Base-by-base conservation (phyloP, 2,329 filamentous ascomycete genomes). In the Alternaria dauci region DNA sequence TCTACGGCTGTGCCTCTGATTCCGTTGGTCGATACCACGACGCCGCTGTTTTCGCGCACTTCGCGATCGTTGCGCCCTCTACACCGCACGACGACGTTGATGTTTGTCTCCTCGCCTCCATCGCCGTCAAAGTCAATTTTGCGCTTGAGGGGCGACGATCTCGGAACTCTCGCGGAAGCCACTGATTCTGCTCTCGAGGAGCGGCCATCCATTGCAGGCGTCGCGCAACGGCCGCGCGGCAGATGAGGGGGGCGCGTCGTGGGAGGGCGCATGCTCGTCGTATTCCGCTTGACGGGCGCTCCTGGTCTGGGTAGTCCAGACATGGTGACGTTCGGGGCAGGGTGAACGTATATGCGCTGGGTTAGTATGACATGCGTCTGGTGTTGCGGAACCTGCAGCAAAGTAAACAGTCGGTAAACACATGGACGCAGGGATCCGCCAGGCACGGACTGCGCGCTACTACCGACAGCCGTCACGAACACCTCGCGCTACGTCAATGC, bases 1-100 rank as follows among this genome's bases (percentile, higher is more conserved):
- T 96, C 91, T 26, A 99, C 88, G 39, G 85, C 87, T 73, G 91
- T 93, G 44, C 94, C 93, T 79, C 92, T 94, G 62, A 93, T 89
- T n/a, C 92, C 93, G 69, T 95, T 91, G 4, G 94, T 94, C 25
- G 86, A 89, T 9, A 99, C 88, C 1, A 98, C 94, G 2, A 98
- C 93, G 39, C 93, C 92, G 76, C 93, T 97, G 80, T 97, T 99
- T 79, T 99, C 95, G 70, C 89, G 87, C 54, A 97, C 89, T 81
- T 99, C 95, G 68, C 94, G 89, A 70, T 97, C 92, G 76, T 92
- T 98, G 65, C 95, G 90, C 5, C 94, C 95, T 69, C 95, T 88
- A 81, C 94, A 99, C 66, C 95, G 87, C 59, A 99, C 96, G 34
- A 98, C 94, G 47, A 99, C 95, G 76, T 96, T 95, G 80, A 99